Conservation (phyloP, 805 yeast genomes). For the Blastobotrys robertii region DNA sequence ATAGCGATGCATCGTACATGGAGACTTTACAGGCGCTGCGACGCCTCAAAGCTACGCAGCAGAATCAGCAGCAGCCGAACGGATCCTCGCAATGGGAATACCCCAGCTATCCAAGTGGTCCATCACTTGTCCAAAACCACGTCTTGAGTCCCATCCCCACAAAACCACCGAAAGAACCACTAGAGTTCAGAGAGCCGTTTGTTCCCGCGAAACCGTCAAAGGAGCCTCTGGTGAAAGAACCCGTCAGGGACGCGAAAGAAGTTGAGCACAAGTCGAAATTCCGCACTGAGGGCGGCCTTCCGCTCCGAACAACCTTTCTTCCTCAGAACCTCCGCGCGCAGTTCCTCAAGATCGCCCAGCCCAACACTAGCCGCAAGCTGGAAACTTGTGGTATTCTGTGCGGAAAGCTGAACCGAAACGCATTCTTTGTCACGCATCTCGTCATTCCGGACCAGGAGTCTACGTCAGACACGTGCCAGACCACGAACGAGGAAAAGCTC, state of each 20-base stretch:
- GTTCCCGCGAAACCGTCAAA: no score
- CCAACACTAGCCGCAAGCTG: conserved; percentile 40
- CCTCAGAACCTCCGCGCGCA: conserved; percentile 35
- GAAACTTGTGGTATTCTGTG: conserved; percentile 64
- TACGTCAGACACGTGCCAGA: conserved; percentile 53
- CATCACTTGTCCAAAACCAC: no score
- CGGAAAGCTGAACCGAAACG: conserved; percentile 51
- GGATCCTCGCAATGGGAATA: no score
- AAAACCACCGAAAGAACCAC: no score
- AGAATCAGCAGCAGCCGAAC: no score
- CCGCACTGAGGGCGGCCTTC: conserved; percentile 46
- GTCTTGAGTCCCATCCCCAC: no score
- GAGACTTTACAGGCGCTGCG: conserved; percentile 9
- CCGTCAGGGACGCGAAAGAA: neutral
- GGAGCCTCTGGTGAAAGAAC: no score
- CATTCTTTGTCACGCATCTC: conserved; percentile 52
- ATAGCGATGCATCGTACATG: conserved; percentile 6
- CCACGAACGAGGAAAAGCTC: conserved; percentile 48
- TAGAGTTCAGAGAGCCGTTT: no score
- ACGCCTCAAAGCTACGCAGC: conserved; percentile 4
- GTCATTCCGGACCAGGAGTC: conserved; percentile 56
- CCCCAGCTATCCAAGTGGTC: no score
- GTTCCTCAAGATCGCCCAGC: conserved; percentile 39
- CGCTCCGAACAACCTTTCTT: conserved; percentile 42
- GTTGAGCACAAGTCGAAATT: conserved; percentile 22